A percentile compares a stretch with the other conserved stretches of the same genome.
Evolutionary conservation across 2,329 filamentous ascomycete genomes (phyloP).

Genomic region (Nemania sp.): DNA sequence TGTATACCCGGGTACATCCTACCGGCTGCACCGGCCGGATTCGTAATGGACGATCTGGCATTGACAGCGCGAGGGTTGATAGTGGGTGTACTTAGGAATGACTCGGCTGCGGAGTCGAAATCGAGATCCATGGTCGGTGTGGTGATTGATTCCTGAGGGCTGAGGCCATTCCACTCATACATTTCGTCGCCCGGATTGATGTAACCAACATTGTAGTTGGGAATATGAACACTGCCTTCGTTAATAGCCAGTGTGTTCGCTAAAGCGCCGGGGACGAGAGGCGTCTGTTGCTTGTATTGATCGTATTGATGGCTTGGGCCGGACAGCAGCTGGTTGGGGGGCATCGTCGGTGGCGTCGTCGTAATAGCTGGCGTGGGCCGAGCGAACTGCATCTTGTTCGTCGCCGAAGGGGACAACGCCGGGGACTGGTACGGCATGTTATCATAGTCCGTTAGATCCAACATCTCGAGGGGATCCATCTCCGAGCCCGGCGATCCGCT

Average conservation of each 20-base stretch:
- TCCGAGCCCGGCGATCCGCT: slow-evolving; percentile 33
- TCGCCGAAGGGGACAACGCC: slow-evolving; percentile 57
- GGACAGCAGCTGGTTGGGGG: slow-evolving; percentile 63
- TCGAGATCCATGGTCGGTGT: slow-evolving; percentile 70
- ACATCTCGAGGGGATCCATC: slow-evolving; percentile 58
- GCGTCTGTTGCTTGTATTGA: slow-evolving; percentile 93
- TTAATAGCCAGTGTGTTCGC: slow-evolving; percentile 80
- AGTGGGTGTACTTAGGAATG: slow-evolving; percentile 56
- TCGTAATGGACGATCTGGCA: slow-evolving; percentile 51
- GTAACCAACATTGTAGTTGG: slow-evolving; percentile 57
- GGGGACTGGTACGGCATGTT: slow-evolving; percentile 63
- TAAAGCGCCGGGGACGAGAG: slow-evolving; percentile 82
- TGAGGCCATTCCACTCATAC: slow-evolving; percentile 73
- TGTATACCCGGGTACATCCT: slow-evolving; percentile 93
- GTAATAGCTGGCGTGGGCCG: slow-evolving; percentile 56
- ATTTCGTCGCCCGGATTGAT: slow-evolving; percentile 64
- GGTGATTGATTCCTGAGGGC: slow-evolving; percentile 60
- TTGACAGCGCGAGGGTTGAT: slow-evolving; percentile 77
- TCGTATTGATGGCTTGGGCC: slow-evolving; percentile 94
- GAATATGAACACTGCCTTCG: slow-evolving; percentile 58
- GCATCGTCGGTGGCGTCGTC: slow-evolving; percentile 57
- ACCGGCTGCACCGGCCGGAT: slow-evolving; percentile 61
- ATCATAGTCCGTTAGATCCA: slow-evolving; percentile 67
- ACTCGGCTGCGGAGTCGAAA: slow-evolving; percentile 60
- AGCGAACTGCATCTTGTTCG: slow-evolving; percentile 57